These are phyloP conservation scores for Neopestalotiopsis sp. DNA, from an alignment of 2,329 filamentous ascomycete species.

Conservation along the genomic window DNA sequence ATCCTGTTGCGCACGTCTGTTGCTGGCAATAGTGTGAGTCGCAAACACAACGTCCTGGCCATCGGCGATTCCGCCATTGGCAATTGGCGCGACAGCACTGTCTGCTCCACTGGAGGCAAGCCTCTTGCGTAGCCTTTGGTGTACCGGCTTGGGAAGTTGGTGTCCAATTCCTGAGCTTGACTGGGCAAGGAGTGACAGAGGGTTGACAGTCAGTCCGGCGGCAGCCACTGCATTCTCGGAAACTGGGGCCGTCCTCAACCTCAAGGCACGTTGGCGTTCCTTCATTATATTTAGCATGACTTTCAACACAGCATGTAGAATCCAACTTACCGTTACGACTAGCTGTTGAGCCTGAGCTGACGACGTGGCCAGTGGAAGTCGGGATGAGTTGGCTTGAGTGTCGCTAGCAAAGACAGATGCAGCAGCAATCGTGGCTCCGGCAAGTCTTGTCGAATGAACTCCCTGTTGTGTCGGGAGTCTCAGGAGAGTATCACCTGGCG, in stretches of 20 bases:
- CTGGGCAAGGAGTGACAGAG: not conserved
- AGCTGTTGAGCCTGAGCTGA: not conserved
- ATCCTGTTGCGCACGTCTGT: conserved; percentile 1
- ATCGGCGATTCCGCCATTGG: not conserved
- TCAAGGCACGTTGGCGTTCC: not conserved
- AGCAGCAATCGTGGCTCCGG: not conserved
- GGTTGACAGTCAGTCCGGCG: not conserved
- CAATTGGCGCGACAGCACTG: not conserved
- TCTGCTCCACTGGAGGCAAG: not conserved
- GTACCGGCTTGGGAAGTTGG: not conserved
- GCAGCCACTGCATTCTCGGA: not conserved
- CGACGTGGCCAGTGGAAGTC: not conserved
- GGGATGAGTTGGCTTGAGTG: not conserved
- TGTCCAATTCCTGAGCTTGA: conserved; percentile 1
- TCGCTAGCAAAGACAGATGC: not conserved
- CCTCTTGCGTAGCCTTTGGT: not conserved
- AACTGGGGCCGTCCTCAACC: not conserved
- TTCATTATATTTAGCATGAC: not conserved
- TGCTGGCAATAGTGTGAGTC: not conserved
- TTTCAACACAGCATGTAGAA: not conserved
- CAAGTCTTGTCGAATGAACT: not conserved
- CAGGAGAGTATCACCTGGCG: not conserved
- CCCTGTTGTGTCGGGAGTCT: conserved; percentile 4
- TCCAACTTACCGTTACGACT: not conserved
- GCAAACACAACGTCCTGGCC: not conserved